These are phyloP conservation scores for Phoenix roebelenii DNA, from an alignment of 176 grass and related monocot genomes.

Conservation along the genomic window DNA sequence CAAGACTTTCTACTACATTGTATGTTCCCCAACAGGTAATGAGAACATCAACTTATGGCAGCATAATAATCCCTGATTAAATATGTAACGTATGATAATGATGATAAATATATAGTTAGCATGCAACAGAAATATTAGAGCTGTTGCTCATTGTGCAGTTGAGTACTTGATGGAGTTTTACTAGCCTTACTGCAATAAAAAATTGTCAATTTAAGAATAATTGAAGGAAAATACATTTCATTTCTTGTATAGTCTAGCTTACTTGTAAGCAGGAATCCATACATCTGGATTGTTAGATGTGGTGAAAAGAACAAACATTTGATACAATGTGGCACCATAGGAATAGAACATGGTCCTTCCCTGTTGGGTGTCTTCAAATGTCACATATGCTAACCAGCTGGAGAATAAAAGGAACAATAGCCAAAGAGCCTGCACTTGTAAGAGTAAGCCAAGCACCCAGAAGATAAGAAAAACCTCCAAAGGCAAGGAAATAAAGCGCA, in stretches of 20 bases:
- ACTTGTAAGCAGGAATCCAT: conserved; percentile 99
- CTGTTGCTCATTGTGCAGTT: background rate
- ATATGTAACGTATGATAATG: background rate
- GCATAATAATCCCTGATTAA: background rate
- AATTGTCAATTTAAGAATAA: conserved; percentile 12
- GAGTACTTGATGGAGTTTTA: background rate
- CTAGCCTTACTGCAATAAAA: too few relatives aligned
- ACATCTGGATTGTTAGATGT: conserved; percentile 98
- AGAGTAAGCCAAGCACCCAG: background rate
- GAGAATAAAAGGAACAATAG: conserved; percentile 83
- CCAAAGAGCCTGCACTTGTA: conserved; percentile 60
- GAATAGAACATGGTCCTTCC: conserved; percentile 70
- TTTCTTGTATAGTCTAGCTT: conserved; percentile 25
- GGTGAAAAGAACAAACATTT: conserved; percentile 98
- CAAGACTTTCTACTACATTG: too few relatives aligned
- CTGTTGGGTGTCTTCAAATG: conserved; percentile 84
- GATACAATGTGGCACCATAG: conserved; percentile 73
- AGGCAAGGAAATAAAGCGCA: too few relatives aligned
- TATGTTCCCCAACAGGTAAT: too few relatives aligned
- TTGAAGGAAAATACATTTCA: conserved; percentile 18
- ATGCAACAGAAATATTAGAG: too few relatives aligned
- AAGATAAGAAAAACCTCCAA: too few relatives aligned
- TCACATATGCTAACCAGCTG: conserved; percentile 95
- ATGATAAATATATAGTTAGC: background rate
- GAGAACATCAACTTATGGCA: background rate